Evolutionary conservation across 495 filamentous ascomycete species (phyloP), one percentile per base, ranked within the genome.

Genomic region (Neurospora sp.): DNA sequence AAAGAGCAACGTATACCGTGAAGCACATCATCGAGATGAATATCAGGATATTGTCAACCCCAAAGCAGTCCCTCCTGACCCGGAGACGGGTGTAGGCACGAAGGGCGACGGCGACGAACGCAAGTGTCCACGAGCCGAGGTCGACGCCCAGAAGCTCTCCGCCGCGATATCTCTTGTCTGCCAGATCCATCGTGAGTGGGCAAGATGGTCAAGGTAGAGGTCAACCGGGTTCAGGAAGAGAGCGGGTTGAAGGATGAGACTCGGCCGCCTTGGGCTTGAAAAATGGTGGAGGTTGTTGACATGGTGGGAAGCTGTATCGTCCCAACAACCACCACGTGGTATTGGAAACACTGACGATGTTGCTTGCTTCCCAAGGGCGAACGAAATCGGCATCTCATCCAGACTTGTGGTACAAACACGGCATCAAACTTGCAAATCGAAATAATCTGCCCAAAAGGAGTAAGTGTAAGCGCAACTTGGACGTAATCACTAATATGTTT

Each of bases 1-100:
- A 71, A 44, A 73, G 70, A 22, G 69, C 42, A 59, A 69, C 71
- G 48, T 76, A 75, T 27, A 70, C 35, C 8, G 45, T 31, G 48
- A 76, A 76, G 59, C 48, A 69, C 0, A 69, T 65, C 70, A 71
- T 71, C 0, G 75, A 74, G 2, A 35, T 44, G 6, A 38, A 16
- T 73, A 76, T 76, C 3, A 75, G 45, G 69, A 74, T 73, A 72
- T 76, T 73, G 42, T 76, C 75, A 14, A 37, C 0, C 9, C 75
- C 73, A 42, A 76, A 76, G 14, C 69, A 65, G 27, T 65, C 73
- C 27, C 61, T 73, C 69, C 74, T 27, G 10, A 76, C 59, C n/a
- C 71, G 22, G 37, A 72, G 40, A 22, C 75, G 73, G 42, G 75
- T 74, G 68, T 70, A 76, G 39, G 42, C 59, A 35, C 75, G 75